Percentiles rank a stretch among this genome's conserved stretches.
Conservation (phyloP, 352 stramenopile species). For the Globisporangium rhizosaccharum region DNA sequence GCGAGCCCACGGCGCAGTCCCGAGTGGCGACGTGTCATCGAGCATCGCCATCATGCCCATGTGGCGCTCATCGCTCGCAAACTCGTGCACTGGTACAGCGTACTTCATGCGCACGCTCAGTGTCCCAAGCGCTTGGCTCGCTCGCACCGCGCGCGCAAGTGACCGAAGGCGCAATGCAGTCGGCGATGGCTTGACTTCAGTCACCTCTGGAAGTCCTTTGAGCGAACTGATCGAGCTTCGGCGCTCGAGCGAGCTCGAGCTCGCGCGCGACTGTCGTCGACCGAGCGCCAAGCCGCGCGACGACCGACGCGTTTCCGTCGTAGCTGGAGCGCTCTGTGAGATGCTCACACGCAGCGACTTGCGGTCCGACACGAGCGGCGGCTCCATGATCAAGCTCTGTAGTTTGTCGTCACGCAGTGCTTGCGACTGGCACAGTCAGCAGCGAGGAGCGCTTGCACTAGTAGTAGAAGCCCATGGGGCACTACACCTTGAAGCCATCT, state of each 20-base stretch:
- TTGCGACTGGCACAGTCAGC: too few species aligned
- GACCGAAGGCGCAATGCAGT: slow-evolving; percentile 39
- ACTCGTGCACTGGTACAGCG: slow-evolving; percentile 28
- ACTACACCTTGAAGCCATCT: too few species aligned
- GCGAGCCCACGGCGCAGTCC: slow-evolving; percentile 6
- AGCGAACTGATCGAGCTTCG: slow-evolving; percentile 11
- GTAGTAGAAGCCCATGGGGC: too few species aligned
- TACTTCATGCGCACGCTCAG: slow-evolving; percentile 32
- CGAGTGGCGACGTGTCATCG: slow-evolving; percentile 14
- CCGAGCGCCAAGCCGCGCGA: slow-evolving; percentile 2
- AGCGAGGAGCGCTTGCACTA: too few species aligned
- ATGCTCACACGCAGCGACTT: slow-evolving; percentile 16
- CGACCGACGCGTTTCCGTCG: not conserved
- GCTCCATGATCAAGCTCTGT: slow-evolving; percentile 2
- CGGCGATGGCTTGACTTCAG: slow-evolving; percentile 25
- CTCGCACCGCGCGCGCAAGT: slow-evolving; percentile 46
- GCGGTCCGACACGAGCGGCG: not conserved
- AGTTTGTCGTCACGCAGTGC: too few species aligned
- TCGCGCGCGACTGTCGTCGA: slow-evolving; percentile 13
- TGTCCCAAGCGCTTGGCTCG: slow-evolving; percentile 41
- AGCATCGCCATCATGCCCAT: slow-evolving; percentile 29
- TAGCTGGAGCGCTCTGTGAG: not conserved
- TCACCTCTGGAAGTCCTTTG: slow-evolving; percentile 8
- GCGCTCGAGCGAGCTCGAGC: slow-evolving; percentile 5
- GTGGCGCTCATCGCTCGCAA: slow-evolving; percentile 35